Evolutionary conservation across 2,329 filamentous ascomycete genomes (phyloP).

Genomic region (Fragosphaeria purpurea): DNA sequence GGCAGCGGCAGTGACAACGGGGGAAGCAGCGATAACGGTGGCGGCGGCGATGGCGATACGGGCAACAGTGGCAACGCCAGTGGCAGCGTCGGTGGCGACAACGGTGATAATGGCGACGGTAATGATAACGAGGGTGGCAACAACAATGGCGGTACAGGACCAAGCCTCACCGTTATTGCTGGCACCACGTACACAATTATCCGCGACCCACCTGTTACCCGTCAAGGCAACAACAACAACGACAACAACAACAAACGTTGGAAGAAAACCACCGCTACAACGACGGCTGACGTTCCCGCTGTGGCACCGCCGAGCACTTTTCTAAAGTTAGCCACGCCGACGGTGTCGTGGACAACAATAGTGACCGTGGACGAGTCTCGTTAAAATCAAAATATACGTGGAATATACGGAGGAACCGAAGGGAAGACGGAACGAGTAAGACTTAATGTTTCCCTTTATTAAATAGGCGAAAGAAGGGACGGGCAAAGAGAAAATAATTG

Average conservation of each 20-base stretch:
- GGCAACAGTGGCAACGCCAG: neutral
- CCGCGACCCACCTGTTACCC: neutral
- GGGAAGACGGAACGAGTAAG: too few relatives aligned
- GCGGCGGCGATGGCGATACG: neutral
- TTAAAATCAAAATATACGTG: too few relatives aligned
- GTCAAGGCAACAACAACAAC: neutral
- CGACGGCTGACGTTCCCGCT: too few relatives aligned
- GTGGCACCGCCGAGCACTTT: neutral
- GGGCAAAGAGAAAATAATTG: too few relatives aligned
- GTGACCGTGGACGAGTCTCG: neutral
- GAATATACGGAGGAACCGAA: too few relatives aligned
- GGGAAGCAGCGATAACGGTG: neutral
- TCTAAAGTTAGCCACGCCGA: neutral
- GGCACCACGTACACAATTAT: slow-evolving; percentile 6
- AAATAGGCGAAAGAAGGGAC: too few relatives aligned
- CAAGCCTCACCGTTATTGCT: slow-evolving; percentile 1
- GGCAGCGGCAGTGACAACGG: neutral
- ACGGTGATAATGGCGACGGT: neutral
- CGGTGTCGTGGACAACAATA: slow-evolving; percentile 3
- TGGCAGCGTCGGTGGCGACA: neutral
- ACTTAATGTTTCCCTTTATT: too few relatives aligned
- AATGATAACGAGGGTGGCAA: neutral
- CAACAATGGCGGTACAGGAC: neutral
- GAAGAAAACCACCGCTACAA: too few relatives aligned
- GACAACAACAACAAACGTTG: neutral